Conservation (phyloP, 768 basidiomycete species). For the Lyophyllum atratum region DNA sequence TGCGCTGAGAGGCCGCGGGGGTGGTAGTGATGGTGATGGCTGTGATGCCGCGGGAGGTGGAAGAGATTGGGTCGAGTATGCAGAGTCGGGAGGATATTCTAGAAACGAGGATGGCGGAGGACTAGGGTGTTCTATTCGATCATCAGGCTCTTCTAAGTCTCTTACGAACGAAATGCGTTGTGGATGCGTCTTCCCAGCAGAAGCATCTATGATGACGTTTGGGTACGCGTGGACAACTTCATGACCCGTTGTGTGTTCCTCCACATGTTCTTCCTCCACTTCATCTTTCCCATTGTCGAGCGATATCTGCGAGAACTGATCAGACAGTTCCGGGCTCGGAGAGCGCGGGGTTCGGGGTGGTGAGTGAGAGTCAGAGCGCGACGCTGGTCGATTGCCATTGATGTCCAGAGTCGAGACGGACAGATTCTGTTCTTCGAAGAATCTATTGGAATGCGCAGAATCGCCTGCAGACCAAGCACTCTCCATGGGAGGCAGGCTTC, state of each 20-base stretch:
- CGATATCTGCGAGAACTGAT: constrained; percentile 41
- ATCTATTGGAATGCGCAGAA: constrained; percentile 33
- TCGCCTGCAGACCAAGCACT: constrained; percentile 32
- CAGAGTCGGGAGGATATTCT: constrained; percentile 11
- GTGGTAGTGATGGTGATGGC: constrained; percentile 1
- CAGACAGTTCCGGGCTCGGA: constrained; percentile 26
- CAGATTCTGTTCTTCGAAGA: constrained; percentile 36
- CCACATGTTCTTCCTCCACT: constrained; percentile 4
- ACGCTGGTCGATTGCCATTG: constrained; percentile 35
- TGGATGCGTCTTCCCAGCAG: constrained; percentile 25
- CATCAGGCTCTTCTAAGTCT: background rate
- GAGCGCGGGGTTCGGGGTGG: constrained; percentile 21
- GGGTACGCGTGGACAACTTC: constrained; percentile 32
- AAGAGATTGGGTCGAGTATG: constrained; percentile 23
- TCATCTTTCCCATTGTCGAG: constrained; percentile 26
- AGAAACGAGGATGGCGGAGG: constrained; percentile 11
- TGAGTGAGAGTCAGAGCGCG: constrained; percentile 21
- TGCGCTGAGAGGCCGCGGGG: constrained; percentile 14
- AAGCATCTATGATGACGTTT: constrained; percentile 45
- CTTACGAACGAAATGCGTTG: constrained; percentile 13
- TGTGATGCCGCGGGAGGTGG: constrained; percentile 18
- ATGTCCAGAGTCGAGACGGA: constrained; percentile 65
- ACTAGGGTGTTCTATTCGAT: constrained; percentile 5
- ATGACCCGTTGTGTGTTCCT: constrained; percentile 5
- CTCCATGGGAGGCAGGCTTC: constrained; percentile 40